Evolutionary conservation across 148 eudicot genomes (phyloP), one percentile per base, ranked within the genome.

Genomic region (Limonium bicolor): DNA sequence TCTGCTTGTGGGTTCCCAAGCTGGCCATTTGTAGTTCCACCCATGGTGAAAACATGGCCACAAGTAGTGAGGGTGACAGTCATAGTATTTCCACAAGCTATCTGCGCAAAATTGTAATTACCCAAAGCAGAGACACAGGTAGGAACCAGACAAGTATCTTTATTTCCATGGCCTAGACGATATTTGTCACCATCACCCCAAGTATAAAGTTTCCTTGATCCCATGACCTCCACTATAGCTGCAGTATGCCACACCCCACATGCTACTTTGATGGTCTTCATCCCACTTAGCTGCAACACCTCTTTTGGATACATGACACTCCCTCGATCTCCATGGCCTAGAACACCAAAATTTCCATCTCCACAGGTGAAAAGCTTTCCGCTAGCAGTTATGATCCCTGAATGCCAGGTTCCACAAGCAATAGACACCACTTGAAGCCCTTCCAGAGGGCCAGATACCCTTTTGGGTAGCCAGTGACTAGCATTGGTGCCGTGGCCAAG

Each of bases 241-340:
- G 64, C 68, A 27, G 68, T 67, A 18, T 67, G 73, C 73, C 73
- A 68, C 4, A 63, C 54, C 11, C 73, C 73, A 45, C 73, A 68
- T 8, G 73, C 59, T 20, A 68, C 73, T 11, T 45, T 44, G 1
- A 63, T 19, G 6, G 58, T 35, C 23, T 47, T 53, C 7, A 58
- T n/a, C n/a, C 64, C 68, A 24, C 20, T 48, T 26, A 68, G 42
- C 7, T 49, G 35, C 3, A 49, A 16, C 32, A 68, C 61, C 49
- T 62, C 68, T 31, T 20, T 48, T 7, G 73, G 73, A 21, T 49
- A 38, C 18, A 54, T 29, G 22, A 63, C 51, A 47, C 56, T 63
- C 25, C 41, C 50, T 8, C 73, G 41, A 27, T 68, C 53, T n/a
- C 73, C 73, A 54, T 68, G 73, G 1, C 73, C 73, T 30, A 67